Evolutionary conservation across 148 eudicot species (phyloP).

Genomic region (Vaccinium myrtillus): DNA sequence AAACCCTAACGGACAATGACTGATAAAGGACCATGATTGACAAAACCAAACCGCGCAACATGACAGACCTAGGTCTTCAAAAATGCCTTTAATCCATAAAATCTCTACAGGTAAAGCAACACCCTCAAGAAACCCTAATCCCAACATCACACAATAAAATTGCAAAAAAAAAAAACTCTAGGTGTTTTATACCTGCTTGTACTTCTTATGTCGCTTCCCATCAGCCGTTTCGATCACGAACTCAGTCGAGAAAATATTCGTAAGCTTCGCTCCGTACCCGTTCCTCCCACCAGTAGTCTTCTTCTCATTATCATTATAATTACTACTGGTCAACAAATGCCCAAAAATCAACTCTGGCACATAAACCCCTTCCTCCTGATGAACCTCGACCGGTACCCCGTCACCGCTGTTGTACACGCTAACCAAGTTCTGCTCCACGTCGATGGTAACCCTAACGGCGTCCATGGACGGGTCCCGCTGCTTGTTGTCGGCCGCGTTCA

Average conservation of each 20-base stretch:
- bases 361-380: constrained; percentile 82
- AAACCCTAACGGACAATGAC: no score
- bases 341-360: constrained; percentile 97
- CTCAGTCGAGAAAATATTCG: constrained; percentile 87
- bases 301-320: constrained; percentile 74
- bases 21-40: no score
- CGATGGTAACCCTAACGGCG: constrained; percentile 55
- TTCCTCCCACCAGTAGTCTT: constrained; percentile 99
- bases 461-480: constrained; percentile 85
- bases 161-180: background rate
- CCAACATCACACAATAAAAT: background rate
- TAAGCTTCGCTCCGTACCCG: constrained; percentile 93
- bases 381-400: constrained; percentile 90
- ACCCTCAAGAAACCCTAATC: background rate
- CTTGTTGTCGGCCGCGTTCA: constrained; percentile 92
- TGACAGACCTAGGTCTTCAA: no score
- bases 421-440: constrained; percentile 45
- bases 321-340: constrained; percentile 87
- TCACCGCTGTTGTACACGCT: constrained; percentile 79
- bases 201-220: constrained; percentile 72
- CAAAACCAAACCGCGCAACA: background rate
- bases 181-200: constrained; percentile 63
- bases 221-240: constrained; percentile 91
- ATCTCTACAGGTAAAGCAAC: background rate
- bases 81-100: background rate